Evolutionary conservation across 768 basidiomycete genomes (phyloP), one percentile per base, ranked within the genome.

Genomic region (Hygrocybe punicea): DNA sequence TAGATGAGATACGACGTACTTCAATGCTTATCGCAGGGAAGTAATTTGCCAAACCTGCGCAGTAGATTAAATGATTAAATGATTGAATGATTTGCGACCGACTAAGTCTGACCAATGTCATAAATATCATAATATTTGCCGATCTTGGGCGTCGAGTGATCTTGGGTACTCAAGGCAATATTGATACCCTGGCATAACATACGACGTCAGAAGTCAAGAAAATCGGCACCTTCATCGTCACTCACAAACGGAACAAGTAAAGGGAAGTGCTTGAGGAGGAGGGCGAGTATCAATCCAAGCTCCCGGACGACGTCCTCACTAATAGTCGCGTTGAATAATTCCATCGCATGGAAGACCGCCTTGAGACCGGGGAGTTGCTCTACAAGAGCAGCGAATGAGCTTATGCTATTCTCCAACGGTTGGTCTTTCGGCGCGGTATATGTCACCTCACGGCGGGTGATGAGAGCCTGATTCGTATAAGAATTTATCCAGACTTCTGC

Each of bases 91-190:
- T 51, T 17, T 17, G 35, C 29, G 29, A n/a, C 16, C 25, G 35
- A n/a, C 8, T 33, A 34, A 37, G 29, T n/a, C 49, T 51, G 21
- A 51, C 49, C 49, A 33, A 51, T 51, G 16, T 51, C 49, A 34
- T 51, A 51, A 25, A 51, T 51, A 37, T 51, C 49, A 21, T 51
- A 51, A 51, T 51, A 51, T 51, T 51, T 51, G 11, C 29, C 49
- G n/a, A 37, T 34, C 24, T 51, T 51, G 16, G 49, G 49, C 33
- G 19, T 25, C 14, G 3, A 3, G 49, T 51, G 49, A 25, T 13
- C 10, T 51, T 51, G 49, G 35, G 23, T 51, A 9, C 13, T 34
- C 29, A 51, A 21, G 14, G 49, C 49, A 21, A 51, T 2, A 51
- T 34, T 23, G 6, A 33, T 34, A 21, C 29, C 49, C 49, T 51